Evolutionary conservation across 495 filamentous ascomycete genomes (phyloP).

Genomic region (Aspergillus leporis): DNA sequence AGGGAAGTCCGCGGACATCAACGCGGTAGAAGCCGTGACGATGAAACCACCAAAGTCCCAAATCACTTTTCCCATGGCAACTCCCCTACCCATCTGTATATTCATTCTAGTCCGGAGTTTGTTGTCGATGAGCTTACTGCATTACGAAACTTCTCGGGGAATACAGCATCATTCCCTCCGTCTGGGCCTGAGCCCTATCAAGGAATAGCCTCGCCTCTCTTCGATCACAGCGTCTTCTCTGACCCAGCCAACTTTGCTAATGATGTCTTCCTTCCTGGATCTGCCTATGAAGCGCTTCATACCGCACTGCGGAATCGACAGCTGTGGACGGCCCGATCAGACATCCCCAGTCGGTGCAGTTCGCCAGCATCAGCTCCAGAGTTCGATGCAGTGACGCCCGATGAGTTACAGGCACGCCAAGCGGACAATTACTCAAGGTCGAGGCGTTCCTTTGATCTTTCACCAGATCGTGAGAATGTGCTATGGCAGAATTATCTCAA

Average conservation of each 20-base stretch:
- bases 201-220: constrained; percentile 23
- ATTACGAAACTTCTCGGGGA: constrained; percentile 18
- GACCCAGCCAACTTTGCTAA: constrained; percentile 28
- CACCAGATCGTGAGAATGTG: constrained; percentile 32
- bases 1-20: background rate
- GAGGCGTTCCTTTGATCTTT: constrained; percentile 25
- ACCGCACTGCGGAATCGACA: constrained; percentile 36
- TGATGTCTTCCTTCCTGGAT: constrained; percentile 36
- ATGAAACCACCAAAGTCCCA: background rate
- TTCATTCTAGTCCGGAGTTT: constrained; percentile 32
- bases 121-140: constrained; percentile 27
- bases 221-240: constrained; percentile 30
- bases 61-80: background rate
- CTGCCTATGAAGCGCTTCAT: constrained; percentile 37
- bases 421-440: constrained; percentile 6
- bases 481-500: constrained; percentile 46
- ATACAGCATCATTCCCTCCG: constrained; percentile 9
- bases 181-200: constrained; percentile 22
- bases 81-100: constrained; percentile 18
- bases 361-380: constrained; percentile 19
- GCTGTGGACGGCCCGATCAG: constrained; percentile 33
- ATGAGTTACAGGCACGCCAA: background rate
- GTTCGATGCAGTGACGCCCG: background rate
- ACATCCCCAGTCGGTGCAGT: constrained; percentile 26
- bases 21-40: background rate